phyloP scores from a whole-genome alignment of 768 basidiomycete genomes.

The Austroboletus festivus region DNA sequence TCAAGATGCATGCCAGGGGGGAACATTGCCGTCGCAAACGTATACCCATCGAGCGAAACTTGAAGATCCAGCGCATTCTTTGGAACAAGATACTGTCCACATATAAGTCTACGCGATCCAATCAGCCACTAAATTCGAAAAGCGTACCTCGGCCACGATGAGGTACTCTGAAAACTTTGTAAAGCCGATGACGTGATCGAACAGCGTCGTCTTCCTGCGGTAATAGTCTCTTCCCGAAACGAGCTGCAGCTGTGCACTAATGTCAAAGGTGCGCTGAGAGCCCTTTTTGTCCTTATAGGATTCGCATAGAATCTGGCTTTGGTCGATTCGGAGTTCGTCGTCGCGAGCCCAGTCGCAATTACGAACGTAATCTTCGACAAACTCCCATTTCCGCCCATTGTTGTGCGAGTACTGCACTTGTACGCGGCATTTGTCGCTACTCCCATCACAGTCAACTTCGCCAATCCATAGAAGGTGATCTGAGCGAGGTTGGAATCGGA shows the following conservation, averaged over 20 bases:
- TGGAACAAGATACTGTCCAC: constrained; percentile 45
- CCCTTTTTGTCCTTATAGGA: constrained; percentile 80
- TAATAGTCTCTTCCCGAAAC: constrained; percentile 77
- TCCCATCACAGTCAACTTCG: constrained; percentile 56
- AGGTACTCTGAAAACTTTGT: constrained; percentile 96
- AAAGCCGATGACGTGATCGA: constrained; percentile 89
- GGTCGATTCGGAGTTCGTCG: constrained; percentile 71
- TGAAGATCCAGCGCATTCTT: constrained; percentile 73
- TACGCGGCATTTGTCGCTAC: constrained; percentile 58
- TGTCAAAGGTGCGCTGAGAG: constrained; percentile 56
- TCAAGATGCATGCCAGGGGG: constrained; percentile 88
- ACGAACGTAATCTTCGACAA: constrained; percentile 81
- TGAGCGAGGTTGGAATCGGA: constrained; percentile 85
- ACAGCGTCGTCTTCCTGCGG: constrained; percentile 66
- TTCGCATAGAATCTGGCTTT: constrained; percentile 90
- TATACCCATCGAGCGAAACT: constrained; percentile 87
- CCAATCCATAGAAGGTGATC: constrained; percentile 93
- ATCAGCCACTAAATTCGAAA: background rate
- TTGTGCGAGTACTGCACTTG: constrained; percentile 72
- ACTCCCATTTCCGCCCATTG: constrained; percentile 73
- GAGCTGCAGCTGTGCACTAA: constrained; percentile 67
- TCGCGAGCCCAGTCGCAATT: constrained; percentile 94
- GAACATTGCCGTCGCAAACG: constrained; percentile 84
- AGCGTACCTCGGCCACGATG: constrained; percentile 85
- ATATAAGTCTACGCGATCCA: constrained; percentile 21